These are phyloP conservation scores for Ophiostoma perfectum DNA, from an alignment of 2,329 filamentous ascomycete genomes.

Conservation along the genomic window DNA sequence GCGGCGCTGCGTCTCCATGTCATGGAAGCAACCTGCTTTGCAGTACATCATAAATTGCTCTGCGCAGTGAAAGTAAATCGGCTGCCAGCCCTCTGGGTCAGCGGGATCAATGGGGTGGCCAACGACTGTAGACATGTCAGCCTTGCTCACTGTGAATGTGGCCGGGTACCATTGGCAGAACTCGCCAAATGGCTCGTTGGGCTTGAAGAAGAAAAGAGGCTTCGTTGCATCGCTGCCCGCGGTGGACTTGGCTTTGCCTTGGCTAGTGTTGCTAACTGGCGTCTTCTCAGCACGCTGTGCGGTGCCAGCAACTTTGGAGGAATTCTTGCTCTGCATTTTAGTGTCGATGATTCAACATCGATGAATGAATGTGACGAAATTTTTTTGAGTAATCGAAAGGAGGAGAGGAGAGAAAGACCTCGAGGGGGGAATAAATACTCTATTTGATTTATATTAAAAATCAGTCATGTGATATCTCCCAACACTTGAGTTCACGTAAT, in stretches of 20 bases:
- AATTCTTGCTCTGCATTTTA: too few relatives aligned
- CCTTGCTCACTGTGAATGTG: slow-evolving; percentile 31
- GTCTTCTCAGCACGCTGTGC: too few relatives aligned
- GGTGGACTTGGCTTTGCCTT: not conserved
- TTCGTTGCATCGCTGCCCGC: not conserved
- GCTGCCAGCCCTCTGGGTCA: slow-evolving; percentile 23
- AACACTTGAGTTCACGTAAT: too few relatives aligned
- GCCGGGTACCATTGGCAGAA: slow-evolving; percentile 37
- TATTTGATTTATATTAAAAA: too few relatives aligned
- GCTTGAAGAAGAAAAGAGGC: slow-evolving; percentile 33
- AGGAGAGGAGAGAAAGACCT: too few relatives aligned
- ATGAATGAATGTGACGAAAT: too few relatives aligned
- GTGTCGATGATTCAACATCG: too few relatives aligned
- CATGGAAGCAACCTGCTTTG: slow-evolving; percentile 21
- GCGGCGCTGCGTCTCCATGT: slow-evolving; percentile 16
- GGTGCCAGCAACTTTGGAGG: too few relatives aligned
- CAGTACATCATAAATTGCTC: slow-evolving; percentile 27
- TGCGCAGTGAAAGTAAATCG: slow-evolving; percentile 33
- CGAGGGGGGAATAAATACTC: too few relatives aligned
- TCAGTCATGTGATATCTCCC: too few relatives aligned
- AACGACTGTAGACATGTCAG: slow-evolving; percentile 30
- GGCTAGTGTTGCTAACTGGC: too few relatives aligned
- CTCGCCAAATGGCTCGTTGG: slow-evolving; percentile 31
- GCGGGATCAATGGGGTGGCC: slow-evolving; percentile 27
- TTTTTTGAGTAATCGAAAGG: too few relatives aligned